These are phyloP conservation scores for Cenococcum geophilum DNA, from an alignment of 495 filamentous ascomycete species.

Conservation along the genomic window DNA sequence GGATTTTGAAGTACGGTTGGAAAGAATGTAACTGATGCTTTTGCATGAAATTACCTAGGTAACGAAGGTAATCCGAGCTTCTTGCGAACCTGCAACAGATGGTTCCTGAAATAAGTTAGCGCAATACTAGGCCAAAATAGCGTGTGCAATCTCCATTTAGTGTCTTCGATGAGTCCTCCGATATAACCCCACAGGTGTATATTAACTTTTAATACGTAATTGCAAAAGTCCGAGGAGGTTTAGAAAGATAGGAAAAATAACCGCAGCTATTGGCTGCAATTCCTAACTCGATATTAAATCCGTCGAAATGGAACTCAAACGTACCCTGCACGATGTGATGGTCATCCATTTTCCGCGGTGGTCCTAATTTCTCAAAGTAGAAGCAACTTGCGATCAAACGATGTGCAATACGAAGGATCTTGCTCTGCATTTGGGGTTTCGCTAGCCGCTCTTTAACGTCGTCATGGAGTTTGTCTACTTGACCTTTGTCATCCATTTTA, in stretches of 20 bases:
- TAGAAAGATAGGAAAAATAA: too few relatives aligned
- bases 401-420: not conserved
- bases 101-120: constrained; percentile 3
- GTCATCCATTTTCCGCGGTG: not conserved
- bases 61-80: constrained; percentile 8
- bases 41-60: constrained; percentile 2
- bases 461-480: constrained; percentile 21
- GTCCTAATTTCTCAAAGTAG: constrained; percentile 6
- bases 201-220: not conserved
- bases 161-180: not conserved
- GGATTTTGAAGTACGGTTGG: constrained; percentile 12
- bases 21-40: constrained; percentile 6
- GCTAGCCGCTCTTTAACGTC: not conserved
- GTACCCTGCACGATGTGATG: not conserved
- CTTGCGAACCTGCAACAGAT: constrained; percentile 12
- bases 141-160: not conserved
- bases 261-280: too few relatives aligned
- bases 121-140: not conserved
- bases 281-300: too few relatives aligned
- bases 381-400: constrained; percentile 6
- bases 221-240: not conserved
- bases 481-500: constrained; percentile 26
- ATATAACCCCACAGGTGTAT: not conserved
- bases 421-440: not conserved
- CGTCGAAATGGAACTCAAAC: too few relatives aligned